Conservation (phyloP, 805 yeast species). For the Kuraishia borneana region DNA sequence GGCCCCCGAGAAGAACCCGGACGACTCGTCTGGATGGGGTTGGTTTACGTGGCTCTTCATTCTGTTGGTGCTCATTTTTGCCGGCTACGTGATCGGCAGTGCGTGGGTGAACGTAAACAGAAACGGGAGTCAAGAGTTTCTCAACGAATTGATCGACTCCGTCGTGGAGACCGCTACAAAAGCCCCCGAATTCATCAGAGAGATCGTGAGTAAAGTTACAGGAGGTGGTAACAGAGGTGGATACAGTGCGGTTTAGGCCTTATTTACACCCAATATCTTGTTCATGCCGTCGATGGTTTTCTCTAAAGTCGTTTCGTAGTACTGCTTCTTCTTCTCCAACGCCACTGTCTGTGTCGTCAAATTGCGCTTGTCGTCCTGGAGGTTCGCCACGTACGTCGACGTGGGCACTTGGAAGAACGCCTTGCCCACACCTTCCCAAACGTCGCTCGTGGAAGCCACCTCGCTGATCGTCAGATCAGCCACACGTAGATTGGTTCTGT, state of each 20-base stretch:
- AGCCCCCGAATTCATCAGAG: slow-evolving; percentile 55
- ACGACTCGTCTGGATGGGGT: slow-evolving; percentile 54
- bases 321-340: slow-evolving; percentile 56
- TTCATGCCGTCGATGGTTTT: slow-evolving; percentile 59
- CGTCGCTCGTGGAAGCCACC: slow-evolving; percentile 33
- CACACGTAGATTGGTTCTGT: slow-evolving; percentile 37
- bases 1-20: slow-evolving; percentile 14
- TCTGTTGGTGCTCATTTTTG: slow-evolving; percentile 54
- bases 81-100: slow-evolving; percentile 61
- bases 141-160: slow-evolving; percentile 64
- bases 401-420: slow-evolving; percentile 43
- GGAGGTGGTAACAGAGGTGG: slow-evolving; percentile 70
- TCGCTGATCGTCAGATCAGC: slow-evolving; percentile 48
- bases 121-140: slow-evolving; percentile 61
- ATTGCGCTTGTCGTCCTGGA: slow-evolving; percentile 39
- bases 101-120: slow-evolving; percentile 70
- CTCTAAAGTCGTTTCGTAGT: slow-evolving; percentile 66
- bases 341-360: slow-evolving; percentile 49
- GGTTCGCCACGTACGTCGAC: slow-evolving; percentile 31
- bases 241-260: slow-evolving; percentile 72
- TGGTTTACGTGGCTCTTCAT: slow-evolving; percentile 78
- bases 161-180: slow-evolving; percentile 44
- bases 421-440: slow-evolving; percentile 84
- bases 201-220: slow-evolving; percentile 54
- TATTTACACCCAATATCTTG: slow-evolving; percentile 18